Percentiles rank a stretch among this genome's conserved stretches.
phyloP scores from a whole-genome alignment of 2,329 filamentous ascomycete genomes.

The Aspergillus spinulosporus region DNA sequence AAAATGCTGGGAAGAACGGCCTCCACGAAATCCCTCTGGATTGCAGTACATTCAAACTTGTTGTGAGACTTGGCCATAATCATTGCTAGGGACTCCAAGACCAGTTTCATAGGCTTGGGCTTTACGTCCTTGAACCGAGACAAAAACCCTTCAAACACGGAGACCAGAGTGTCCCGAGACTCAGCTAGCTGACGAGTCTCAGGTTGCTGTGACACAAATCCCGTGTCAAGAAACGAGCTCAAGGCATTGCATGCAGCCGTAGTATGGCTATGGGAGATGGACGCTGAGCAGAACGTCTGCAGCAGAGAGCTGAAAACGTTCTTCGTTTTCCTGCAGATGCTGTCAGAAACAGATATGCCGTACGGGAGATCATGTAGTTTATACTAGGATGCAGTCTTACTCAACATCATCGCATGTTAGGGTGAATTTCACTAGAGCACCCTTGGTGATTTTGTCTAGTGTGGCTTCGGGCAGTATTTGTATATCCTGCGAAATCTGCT shows the following conservation, averaged over 20 bases:
- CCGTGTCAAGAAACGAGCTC: constrained; percentile 45
- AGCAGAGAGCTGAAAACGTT: constrained; percentile 43
- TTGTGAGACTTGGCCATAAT: constrained; percentile 33
- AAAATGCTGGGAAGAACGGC: constrained; percentile 39
- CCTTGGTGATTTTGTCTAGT: constrained; percentile 37
- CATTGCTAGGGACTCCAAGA: constrained; percentile 43
- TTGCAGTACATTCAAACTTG: constrained; percentile 20
- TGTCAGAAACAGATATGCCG: constrained; percentile 1
- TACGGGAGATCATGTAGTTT: background rate
- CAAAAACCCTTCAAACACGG: constrained; percentile 43
- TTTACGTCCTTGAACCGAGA: constrained; percentile 45
- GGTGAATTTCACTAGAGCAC: constrained; percentile 37
- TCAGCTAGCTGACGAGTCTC: constrained; percentile 36
- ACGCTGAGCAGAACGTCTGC: constrained; percentile 42
- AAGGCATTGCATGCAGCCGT: constrained; percentile 47
- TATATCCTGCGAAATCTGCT: constrained; percentile 36
- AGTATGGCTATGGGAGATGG: constrained; percentile 43
- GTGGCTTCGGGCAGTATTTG: constrained; percentile 38
- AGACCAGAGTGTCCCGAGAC: constrained; percentile 40
- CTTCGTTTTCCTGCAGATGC: constrained; percentile 31
- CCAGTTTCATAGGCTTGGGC: constrained; percentile 47
- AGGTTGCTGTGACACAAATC: constrained; percentile 32
- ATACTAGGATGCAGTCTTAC: constrained; percentile 30
- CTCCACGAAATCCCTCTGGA: constrained; percentile 29
- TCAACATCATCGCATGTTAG: constrained; percentile 31